Evolutionary conservation across 768 basidiomycete genomes (phyloP).

Genomic region (Tricholoma bakamatsutake): DNA sequence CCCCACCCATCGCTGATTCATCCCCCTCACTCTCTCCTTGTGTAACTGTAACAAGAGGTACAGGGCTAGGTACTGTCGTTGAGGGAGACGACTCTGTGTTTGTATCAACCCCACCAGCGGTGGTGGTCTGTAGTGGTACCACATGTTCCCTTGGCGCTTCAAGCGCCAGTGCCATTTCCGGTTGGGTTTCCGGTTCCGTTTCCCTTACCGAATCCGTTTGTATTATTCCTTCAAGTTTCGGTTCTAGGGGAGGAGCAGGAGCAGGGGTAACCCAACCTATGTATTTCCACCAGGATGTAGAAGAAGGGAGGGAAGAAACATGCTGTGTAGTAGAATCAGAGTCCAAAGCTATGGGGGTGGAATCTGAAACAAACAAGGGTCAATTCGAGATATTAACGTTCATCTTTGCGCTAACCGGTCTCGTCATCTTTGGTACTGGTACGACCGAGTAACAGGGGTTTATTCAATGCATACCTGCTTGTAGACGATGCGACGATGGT

Average conservation of each 20-base stretch:
- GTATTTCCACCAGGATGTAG: slow-evolving; percentile 46
- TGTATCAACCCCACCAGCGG: not conserved
- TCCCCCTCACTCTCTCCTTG: too few species aligned
- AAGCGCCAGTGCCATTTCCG: not conserved
- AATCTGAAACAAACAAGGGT: too few species aligned
- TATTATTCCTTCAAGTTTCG: not conserved
- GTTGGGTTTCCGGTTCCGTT: not conserved
- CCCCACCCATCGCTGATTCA: not conserved
- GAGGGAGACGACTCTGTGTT: not conserved
- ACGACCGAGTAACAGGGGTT: too few species aligned
- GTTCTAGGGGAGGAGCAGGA: not conserved
- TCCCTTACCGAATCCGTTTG: not conserved
- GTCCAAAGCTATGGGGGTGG: too few species aligned
- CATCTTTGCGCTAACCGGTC: too few species aligned
- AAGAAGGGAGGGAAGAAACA: not conserved
- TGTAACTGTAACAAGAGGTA: not conserved
- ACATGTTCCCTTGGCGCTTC: not conserved
- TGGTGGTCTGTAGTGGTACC: not conserved
- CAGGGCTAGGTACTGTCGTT: not conserved
- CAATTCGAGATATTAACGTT: too few species aligned
- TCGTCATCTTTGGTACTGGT: too few species aligned
- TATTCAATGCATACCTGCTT: too few species aligned
- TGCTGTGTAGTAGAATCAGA: too few species aligned
- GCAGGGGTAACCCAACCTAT: slow-evolving; percentile 31
- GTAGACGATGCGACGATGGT: too few species aligned